These are phyloP conservation scores for Colletotrichum nymphaeae DNA, from an alignment of 2,329 filamentous ascomycete genomes.

Conservation along the genomic window DNA sequence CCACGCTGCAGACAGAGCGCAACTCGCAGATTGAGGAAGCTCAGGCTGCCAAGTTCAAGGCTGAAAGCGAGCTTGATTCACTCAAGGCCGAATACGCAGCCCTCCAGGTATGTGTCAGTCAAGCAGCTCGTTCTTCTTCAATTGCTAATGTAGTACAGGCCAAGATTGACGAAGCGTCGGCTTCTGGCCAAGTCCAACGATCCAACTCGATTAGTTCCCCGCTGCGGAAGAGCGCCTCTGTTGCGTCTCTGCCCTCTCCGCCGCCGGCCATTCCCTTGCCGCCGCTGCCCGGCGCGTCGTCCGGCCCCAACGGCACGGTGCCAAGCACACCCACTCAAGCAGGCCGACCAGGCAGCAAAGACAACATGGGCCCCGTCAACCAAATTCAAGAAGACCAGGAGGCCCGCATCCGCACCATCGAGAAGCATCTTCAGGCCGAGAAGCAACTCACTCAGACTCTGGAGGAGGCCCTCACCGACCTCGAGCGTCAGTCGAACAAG, in stretches of 20 bases:
- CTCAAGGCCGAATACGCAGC: slow-evolving; percentile 77
- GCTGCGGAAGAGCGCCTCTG: slow-evolving; percentile 86
- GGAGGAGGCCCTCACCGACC: slow-evolving; percentile 93
- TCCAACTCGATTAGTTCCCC: slow-evolving; percentile 73
- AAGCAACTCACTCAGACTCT: slow-evolving; percentile 95
- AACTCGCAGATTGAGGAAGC: slow-evolving; percentile 83
- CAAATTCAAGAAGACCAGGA: slow-evolving; percentile 96
- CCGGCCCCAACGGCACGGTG: slow-evolving; percentile 49
- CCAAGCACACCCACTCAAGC: slow-evolving; percentile 63
- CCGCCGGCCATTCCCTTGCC: slow-evolving; percentile 96
- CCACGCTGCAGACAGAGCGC: slow-evolving; percentile 81
- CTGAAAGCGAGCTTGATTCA: slow-evolving; percentile 76
- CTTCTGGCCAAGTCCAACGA: slow-evolving; percentile 59
- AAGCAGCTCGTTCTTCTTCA: background rate
- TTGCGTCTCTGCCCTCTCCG: slow-evolving; percentile 88
- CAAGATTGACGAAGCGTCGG: slow-evolving; percentile 43
- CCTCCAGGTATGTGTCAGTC: slow-evolving; percentile 74
- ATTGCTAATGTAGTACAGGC: slow-evolving; percentile 55
- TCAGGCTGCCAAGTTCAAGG: slow-evolving; percentile 69
- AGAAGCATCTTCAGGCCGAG: slow-evolving; percentile 96
- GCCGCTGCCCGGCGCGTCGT: slow-evolving; percentile 77
- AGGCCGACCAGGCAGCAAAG: slow-evolving; percentile 84
- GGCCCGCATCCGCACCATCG: slow-evolving; percentile 91
- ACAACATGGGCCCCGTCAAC: slow-evolving; percentile 70
- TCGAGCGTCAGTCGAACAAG: slow-evolving; percentile 92